phyloP scores from a whole-genome alignment of 2,329 filamentous ascomycete genomes.

The Venturia asperata region DNA sequence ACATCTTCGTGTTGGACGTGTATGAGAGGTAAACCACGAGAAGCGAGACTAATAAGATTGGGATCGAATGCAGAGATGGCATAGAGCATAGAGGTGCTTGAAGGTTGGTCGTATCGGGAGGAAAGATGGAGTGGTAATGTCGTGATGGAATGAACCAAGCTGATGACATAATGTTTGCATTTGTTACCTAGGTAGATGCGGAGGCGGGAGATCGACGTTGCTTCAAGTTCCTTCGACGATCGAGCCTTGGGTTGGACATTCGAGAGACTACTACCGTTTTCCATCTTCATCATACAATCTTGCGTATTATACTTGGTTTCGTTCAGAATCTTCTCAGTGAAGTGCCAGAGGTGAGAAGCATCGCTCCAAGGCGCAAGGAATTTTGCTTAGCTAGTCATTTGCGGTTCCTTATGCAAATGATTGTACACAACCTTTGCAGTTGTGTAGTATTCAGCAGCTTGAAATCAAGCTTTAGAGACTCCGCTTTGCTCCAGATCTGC shows the following conservation, averaged over 20 bases:
- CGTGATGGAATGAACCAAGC: not conserved
- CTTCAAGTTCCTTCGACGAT: not conserved
- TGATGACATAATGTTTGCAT: constrained; percentile 10
- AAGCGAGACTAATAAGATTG: not conserved
- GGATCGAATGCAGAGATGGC: not conserved
- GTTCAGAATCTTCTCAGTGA: no score
- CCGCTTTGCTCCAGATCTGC: no score
- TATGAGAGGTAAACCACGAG: not conserved
- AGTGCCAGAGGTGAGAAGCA: no score
- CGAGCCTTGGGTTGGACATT: not conserved
- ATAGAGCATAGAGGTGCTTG: not conserved
- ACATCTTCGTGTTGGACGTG: not conserved
- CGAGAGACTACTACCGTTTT: not conserved
- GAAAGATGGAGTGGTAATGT: not conserved
- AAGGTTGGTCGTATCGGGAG: not conserved
- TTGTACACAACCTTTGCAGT: no score
- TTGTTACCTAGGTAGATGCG: not conserved
- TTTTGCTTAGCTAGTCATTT: no score
- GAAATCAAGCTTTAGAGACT: no score
- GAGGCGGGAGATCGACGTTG: constrained; percentile 11
- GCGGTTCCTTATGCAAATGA: no score
- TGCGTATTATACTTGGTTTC: no score
- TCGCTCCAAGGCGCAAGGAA: no score
- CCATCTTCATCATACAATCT: no score
- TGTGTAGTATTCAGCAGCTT: no score